phyloP scores from a whole-genome alignment of 2,329 filamentous ascomycete genomes.

The Exophiala spinifera region DNA sequence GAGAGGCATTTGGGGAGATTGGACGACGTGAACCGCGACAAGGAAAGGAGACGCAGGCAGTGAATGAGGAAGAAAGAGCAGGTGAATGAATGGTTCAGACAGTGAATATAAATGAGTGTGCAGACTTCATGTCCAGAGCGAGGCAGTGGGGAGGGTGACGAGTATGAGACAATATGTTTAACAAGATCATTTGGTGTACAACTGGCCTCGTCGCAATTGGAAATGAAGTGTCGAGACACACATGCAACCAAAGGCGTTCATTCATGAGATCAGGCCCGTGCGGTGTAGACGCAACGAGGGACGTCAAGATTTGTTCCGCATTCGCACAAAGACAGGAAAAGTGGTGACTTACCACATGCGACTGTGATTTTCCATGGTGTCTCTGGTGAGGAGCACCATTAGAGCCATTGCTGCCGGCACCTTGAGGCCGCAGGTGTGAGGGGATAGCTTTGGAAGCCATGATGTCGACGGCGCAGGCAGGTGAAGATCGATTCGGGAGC shows the following conservation, averaged over 20 bases:
- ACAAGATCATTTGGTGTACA: constrained; percentile 1
- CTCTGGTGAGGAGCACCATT: constrained; percentile 40
- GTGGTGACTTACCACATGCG: constrained; percentile 51
- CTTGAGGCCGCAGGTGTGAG: constrained; percentile 69
- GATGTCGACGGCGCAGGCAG: constrained; percentile 11
- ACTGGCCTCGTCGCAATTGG: constrained; percentile 2
- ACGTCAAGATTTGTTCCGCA: constrained; percentile 8
- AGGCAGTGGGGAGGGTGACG: constrained; percentile 5
- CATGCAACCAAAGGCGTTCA: not conserved
- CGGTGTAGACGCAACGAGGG: constrained; percentile 2
- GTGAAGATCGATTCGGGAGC: not conserved
- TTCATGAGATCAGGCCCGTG: constrained; percentile 10
- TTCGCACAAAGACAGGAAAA: not conserved
- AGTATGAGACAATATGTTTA: constrained; percentile 6
- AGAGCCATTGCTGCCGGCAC: constrained; percentile 39
- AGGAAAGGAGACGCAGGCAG: not conserved
- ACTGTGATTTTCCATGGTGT: constrained; percentile 55
- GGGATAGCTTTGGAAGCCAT: constrained; percentile 81
- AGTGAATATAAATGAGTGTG: not conserved
- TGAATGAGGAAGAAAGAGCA: not conserved
- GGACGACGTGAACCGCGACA: not conserved
- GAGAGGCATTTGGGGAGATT: constrained; percentile 16
- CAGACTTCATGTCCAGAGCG: not conserved
- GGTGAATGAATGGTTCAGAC: too few relatives aligned
- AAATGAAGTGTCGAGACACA: not conserved